phyloP scores from a whole-genome alignment of 805 yeast genomes.

The Phaffomyces opuntiae region DNA sequence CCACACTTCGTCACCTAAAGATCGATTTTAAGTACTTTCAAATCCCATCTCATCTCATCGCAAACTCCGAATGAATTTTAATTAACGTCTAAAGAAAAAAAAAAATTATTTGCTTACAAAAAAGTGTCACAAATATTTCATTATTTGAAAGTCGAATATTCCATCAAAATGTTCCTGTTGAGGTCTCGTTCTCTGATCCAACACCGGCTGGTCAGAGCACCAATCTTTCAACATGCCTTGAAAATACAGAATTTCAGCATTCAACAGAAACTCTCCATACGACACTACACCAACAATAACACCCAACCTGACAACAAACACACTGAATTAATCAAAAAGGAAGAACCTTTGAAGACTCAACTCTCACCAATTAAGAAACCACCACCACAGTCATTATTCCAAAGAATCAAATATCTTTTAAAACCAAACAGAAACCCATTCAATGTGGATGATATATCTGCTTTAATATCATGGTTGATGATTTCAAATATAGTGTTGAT shows the following conservation, averaged over 20 bases:
- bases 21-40: no score
- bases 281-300: background rate
- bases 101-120: no score
- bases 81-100: no score
- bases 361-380: background rate
- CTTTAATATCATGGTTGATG: constrained; percentile 85
- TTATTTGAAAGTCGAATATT: no score
- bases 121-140: no score
- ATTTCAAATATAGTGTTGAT: constrained; percentile 80
- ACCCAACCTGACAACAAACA: background rate
- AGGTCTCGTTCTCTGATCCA: background rate
- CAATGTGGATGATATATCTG: constrained; percentile 87
- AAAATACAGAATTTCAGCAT: background rate
- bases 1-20: no score
- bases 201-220: background rate
- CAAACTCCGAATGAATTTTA: no score
- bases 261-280: background rate
- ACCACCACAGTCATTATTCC: constrained; percentile 28
- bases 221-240: background rate
- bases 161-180: background rate
- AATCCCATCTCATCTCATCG: no score
- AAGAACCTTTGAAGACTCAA: background rate
- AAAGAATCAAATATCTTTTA: constrained; percentile 62
- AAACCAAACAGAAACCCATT: constrained; percentile 41
- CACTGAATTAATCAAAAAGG: background rate